A percentile compares a stretch with the other conserved stretches of the same genome.
These are phyloP conservation scores for Ceratobasidium sp. DNA, from an alignment of 1,284 basidiomycete genomes.

Conservation along the genomic window DNA sequence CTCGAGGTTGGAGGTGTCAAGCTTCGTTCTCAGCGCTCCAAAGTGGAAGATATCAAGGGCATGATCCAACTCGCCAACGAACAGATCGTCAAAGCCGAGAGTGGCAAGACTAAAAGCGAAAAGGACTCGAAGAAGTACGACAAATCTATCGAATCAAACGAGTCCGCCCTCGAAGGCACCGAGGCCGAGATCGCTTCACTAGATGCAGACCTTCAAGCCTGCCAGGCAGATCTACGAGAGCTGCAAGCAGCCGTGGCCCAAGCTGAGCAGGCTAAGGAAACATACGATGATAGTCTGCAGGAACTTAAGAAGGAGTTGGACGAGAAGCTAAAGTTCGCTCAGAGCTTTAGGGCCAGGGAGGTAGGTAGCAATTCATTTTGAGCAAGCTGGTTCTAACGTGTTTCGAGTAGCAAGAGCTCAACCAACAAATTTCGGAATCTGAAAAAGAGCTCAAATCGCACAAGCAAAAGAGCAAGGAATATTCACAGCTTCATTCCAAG, in stretches of 20 bases:
- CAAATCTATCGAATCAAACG: slow-evolving; percentile 66
- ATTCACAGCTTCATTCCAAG: slow-evolving; percentile 77
- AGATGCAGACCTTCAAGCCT: slow-evolving; percentile 66
- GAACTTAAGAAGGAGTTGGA: slow-evolving; percentile 81
- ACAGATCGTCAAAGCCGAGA: slow-evolving; percentile 93
- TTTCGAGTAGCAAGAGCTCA: slow-evolving; percentile 71
- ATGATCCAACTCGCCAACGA: slow-evolving; percentile 87
- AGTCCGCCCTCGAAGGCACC: slow-evolving; percentile 66
- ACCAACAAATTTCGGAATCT: slow-evolving; percentile 62
- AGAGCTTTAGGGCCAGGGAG: slow-evolving; percentile 85
- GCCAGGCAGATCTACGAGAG: slow-evolving; percentile 67
- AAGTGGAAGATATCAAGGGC: slow-evolving; percentile 82
- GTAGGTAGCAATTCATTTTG: slow-evolving; percentile 54
- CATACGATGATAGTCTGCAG: slow-evolving; percentile 79
- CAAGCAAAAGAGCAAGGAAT: slow-evolving; percentile 70
- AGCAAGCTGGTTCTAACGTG: no score
- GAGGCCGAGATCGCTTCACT: slow-evolving; percentile 71
- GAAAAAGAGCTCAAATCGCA: slow-evolving; percentile 70
- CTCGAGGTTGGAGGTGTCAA: slow-evolving; percentile 89
- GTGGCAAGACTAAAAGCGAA: slow-evolving; percentile 85
- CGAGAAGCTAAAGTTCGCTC: slow-evolving; percentile 77
- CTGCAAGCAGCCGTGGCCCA: slow-evolving; percentile 63
- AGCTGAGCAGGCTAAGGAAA: slow-evolving; percentile 69
- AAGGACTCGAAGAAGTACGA: slow-evolving; percentile 80
- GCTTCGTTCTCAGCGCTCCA: slow-evolving; percentile 86